Percentiles rank a stretch among this genome's conserved stretches.
Evolutionary conservation across 2,329 filamentous ascomycete species (phyloP).

Genomic region (Cladorrhinum sp.): DNA sequence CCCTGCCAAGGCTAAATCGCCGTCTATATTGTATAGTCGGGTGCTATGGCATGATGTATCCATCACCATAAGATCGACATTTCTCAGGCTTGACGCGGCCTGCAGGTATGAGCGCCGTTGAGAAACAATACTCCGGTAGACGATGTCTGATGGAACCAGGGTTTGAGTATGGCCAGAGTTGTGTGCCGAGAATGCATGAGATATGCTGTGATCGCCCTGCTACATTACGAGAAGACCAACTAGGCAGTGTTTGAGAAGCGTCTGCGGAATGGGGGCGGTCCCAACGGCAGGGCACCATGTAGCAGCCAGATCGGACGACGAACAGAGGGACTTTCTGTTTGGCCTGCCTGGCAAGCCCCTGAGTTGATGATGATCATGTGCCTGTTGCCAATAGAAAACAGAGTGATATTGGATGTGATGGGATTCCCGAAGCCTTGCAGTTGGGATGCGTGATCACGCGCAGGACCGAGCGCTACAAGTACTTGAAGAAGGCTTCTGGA

Average conservation of each 20-base stretch:
- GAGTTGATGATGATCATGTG: neutral
- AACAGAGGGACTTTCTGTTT: neutral
- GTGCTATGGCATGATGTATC: conserved; percentile 1
- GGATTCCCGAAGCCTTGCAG: neutral
- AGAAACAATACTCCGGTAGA: conserved; percentile 1
- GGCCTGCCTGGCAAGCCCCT: neutral
- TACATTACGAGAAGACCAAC: conserved; percentile 6
- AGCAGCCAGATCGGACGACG: conserved; percentile 1
- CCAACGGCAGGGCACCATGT: neutral
- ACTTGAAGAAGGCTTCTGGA: neutral
- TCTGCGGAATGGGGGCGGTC: conserved; percentile 25
- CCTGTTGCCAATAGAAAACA: neutral
- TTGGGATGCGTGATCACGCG: neutral
- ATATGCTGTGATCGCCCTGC: conserved; percentile 13
- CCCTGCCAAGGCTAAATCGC: neutral
- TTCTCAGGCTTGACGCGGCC: neutral
- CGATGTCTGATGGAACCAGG: conserved; percentile 2
- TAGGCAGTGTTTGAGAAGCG: conserved; percentile 29
- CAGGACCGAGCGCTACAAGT: neutral
- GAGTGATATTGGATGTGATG: conserved; percentile 6
- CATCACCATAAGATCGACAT: neutral
- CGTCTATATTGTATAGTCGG: neutral
- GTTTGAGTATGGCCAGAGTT: neutral
- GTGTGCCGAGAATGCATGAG: conserved; percentile 16
- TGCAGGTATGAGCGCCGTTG: neutral